Percentiles rank a stretch among this genome's conserved stretches.
These are phyloP conservation scores for Jatropha curcas DNA, from an alignment of 345 rosid species.

Conservation along the genomic window DNA sequence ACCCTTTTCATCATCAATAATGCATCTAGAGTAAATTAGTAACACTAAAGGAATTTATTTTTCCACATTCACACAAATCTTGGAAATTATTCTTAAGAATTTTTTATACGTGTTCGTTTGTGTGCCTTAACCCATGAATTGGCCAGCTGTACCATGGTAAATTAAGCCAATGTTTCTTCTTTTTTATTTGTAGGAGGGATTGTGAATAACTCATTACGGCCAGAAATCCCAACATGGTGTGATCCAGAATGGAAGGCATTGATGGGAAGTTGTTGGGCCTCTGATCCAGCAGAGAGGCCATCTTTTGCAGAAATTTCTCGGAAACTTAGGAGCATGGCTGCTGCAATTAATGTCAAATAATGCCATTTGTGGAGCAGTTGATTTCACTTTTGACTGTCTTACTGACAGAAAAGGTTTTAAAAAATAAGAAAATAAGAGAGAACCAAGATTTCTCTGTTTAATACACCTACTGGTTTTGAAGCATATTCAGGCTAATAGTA, in stretches of 20 bases:
- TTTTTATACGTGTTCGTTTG: neutral
- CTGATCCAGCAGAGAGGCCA: conserved; percentile 90
- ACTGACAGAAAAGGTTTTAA: conserved; percentile 16
- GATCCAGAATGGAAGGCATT: conserved; percentile 96
- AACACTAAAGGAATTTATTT: neutral
- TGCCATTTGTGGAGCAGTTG: conserved; percentile 6
- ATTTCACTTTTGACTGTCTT: conserved; percentile 20
- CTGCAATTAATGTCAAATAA: conserved; percentile 85
- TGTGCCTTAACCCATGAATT: neutral
- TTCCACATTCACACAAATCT: neutral
- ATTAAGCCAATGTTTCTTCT: neutral
- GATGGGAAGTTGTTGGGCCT: conserved; percentile 92
- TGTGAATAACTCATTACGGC: conserved; percentile 89
- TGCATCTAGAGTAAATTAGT: neutral
- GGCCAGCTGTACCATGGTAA: neutral
- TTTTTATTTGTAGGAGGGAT: conserved; percentile 69
- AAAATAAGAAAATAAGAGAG: conserved; percentile 16
- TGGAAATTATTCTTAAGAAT: neutral
- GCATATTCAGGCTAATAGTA: conserved; percentile 31
- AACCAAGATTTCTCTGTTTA: conserved; percentile 14
- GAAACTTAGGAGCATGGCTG: conserved; percentile 94
- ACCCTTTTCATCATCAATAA: neutral
- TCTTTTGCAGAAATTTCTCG: conserved; percentile 86
- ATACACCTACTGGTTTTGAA: conserved; percentile 25
- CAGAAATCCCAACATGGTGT: conserved; percentile 91